A percentile compares a stretch with the other conserved stretches of the same genome.
Evolutionary conservation across 176 grass and related monocot species (phyloP).

Genomic region (Alloteropsis semialata): DNA sequence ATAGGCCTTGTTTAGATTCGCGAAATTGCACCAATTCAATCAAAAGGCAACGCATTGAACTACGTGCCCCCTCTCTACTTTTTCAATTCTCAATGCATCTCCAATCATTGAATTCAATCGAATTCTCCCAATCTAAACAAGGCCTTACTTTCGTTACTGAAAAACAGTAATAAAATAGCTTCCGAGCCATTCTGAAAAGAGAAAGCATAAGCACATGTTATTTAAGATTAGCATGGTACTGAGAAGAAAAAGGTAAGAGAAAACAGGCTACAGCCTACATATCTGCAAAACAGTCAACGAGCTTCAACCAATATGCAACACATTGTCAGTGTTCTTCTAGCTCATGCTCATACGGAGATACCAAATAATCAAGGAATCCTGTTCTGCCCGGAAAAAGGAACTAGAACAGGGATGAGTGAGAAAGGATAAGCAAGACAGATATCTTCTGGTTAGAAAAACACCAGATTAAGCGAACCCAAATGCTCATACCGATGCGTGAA

Average conservation of each 20-base stretch:
- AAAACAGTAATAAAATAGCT: background rate
- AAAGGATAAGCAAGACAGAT: background rate
- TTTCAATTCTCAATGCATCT: too few species aligned
- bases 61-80: too few species aligned
- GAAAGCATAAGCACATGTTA: background rate
- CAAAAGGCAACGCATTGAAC: too few species aligned
- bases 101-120: too few species aligned
- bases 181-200: background rate
- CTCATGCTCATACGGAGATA: background rate
- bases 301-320: background rate
- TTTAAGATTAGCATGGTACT: background rate
- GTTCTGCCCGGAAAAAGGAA: background rate
- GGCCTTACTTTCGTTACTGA: background rate
- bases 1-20: too few species aligned
- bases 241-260: background rate
- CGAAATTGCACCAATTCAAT: too few species aligned
- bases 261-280: too few species aligned
- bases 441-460: background rate
- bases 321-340: background rate
- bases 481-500: background rate
- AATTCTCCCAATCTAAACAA: too few species aligned
- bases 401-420: background rate
- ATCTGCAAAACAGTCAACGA: background rate
- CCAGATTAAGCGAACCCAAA: background rate
- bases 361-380: background rate